Percentiles rank a stretch among this genome's conserved stretches.
Evolutionary conservation across 208 protist species (phyloP).

Genomic region (Crithidia sp.): DNA sequence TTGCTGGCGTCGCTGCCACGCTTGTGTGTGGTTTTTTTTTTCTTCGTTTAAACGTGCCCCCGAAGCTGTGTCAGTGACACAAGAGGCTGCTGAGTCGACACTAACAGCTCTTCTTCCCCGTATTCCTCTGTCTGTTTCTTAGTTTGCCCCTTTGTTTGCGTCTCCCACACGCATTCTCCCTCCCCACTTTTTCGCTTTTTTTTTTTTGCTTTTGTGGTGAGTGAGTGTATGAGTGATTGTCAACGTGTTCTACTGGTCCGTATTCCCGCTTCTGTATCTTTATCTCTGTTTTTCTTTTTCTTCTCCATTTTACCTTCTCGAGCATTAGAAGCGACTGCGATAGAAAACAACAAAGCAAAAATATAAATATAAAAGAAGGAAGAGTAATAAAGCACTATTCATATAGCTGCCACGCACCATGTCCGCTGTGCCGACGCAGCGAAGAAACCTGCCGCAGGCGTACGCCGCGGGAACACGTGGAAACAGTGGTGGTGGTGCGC

Average conservation of each 20-base stretch:
- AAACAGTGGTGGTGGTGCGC: not conserved
- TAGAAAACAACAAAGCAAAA: too few relatives aligned
- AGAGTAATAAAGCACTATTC: too few relatives aligned
- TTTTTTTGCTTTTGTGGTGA: not conserved
- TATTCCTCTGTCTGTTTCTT: not conserved
- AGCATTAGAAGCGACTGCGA: too few relatives aligned
- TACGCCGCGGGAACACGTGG: not conserved
- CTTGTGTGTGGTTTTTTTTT: not conserved
- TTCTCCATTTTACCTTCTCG: conserved; percentile 3
- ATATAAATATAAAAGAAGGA: too few relatives aligned
- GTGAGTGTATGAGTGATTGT: not conserved
- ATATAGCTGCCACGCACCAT: not conserved
- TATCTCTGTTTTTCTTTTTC: not conserved
- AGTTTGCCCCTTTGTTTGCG: not conserved
- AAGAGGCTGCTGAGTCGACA: too few relatives aligned
- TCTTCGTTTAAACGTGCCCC: not conserved
- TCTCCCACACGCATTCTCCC: not conserved
- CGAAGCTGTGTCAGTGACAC: too few relatives aligned
- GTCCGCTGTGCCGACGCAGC: conserved; percentile 1
- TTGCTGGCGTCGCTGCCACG: too few relatives aligned
- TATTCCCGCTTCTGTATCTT: not conserved
- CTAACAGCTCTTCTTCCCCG: not conserved
- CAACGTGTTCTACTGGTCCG: not conserved
- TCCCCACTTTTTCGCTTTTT: not conserved
- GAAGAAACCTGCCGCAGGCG: conserved; percentile 1